Conservation (phyloP, 2,329 filamentous ascomycete genomes). For the Lachnellula cervina region DNA sequence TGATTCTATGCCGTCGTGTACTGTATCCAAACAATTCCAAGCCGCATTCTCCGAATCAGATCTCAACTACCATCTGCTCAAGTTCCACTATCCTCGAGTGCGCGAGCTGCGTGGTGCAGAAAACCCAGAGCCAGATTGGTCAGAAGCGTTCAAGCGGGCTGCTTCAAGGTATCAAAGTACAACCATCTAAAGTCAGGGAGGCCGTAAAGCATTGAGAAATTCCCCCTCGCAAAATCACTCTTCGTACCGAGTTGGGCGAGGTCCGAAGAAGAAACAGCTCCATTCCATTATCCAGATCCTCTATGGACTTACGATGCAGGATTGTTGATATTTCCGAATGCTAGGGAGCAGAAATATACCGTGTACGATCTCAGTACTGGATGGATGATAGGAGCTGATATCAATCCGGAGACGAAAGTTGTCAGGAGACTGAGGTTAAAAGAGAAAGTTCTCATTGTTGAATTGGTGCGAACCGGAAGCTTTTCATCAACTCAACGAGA, state of each 20-base stretch:
- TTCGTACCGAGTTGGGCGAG: constrained; percentile 24
- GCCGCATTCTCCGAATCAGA: constrained; percentile 45
- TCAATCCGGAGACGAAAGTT: constrained; percentile 44
- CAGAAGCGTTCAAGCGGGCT: constrained; percentile 43
- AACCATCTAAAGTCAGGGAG: constrained; percentile 45
- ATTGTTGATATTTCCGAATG: constrained; percentile 48
- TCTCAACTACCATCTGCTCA: constrained; percentile 44
- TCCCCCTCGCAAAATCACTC: constrained; percentile 37
- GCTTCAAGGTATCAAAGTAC: constrained; percentile 52
- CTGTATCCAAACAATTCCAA: constrained; percentile 47
- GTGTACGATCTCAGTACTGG: constrained; percentile 48
- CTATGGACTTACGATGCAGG: constrained; percentile 52
- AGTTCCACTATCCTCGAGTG: constrained; percentile 47
- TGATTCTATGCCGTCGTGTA: constrained; percentile 48
- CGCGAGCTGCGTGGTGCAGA: constrained; percentile 43
- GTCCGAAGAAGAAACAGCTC: constrained; percentile 34
- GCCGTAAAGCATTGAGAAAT: constrained; percentile 43
- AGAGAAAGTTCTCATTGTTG: constrained; percentile 52
- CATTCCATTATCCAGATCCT: constrained; percentile 44
- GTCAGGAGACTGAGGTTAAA: constrained; percentile 51
- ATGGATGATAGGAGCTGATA: constrained; percentile 43
- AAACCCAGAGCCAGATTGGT: constrained; percentile 32
- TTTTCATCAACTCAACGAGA: constrained; percentile 47
- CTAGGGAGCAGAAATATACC: constrained; percentile 32
- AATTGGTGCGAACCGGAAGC: constrained; percentile 56